Evolutionary conservation across 495 filamentous ascomycete genomes (phyloP), one percentile per base, ranked within the genome.

Genomic region (Penicillium bovifimosum): DNA sequence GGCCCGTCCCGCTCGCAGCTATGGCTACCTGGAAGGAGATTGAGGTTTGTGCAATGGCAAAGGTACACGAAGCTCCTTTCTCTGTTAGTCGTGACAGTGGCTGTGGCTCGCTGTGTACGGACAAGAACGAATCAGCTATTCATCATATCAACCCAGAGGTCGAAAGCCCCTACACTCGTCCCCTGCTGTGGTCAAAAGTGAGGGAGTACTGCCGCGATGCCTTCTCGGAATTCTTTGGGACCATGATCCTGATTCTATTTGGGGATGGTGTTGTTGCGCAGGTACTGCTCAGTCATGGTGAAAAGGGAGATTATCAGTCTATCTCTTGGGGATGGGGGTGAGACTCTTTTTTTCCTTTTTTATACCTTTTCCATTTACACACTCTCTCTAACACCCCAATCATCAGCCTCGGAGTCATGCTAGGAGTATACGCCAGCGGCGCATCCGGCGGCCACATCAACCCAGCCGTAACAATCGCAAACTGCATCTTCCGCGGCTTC

Each of bases 281-380:
- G 53, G 81, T 84, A 0, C 53, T 77, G 0, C 72, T 86, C 26
- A 81, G 76, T 49, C 63, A 60, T 53, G 64, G 59, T 16, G 60
- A 78, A 29, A 79, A 72, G 48, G 80, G 82, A 2, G 58, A 72
- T 44, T 85, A 85, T 56, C 80, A 84, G 54, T 80, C 76, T 1
- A 82, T 85, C 41, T 77, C 76, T 3, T 84, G 81, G 81, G 77
- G 77, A 9, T 84, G 81, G 81, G 77, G 76, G 80, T 82, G 54
- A 72, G 77, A 65, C 39, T 31, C 10, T 41, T 9, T 31, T 8
- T 41, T 9, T 27, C 24, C 27, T 42, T 9, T 27, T 10, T 33
- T 40, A 18, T 26, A 32, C 33, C 20, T 11, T 16, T 29, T 9
- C 9, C 6, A 36, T 36, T 50, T 6, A 20, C 18, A 16, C 13